Evolutionary conservation across 2,329 filamentous ascomycete genomes (phyloP).

Genomic region (Epichloe glyceriae): DNA sequence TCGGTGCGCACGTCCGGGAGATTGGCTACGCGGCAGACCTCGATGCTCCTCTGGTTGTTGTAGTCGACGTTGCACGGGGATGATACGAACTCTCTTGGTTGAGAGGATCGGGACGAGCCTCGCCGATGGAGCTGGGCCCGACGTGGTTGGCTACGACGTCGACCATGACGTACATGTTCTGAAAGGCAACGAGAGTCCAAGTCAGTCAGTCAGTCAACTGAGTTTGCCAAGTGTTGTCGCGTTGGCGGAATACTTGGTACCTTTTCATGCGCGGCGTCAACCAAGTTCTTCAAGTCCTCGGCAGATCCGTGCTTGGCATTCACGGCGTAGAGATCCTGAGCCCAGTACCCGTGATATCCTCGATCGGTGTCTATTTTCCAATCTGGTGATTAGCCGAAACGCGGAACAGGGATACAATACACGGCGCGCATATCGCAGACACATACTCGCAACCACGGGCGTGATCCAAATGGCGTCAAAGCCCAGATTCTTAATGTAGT

Average conservation of each 20-base stretch:
- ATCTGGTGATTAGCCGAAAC: background rate
- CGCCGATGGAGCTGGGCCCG: slow-evolving; percentile 36
- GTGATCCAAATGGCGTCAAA: slow-evolving; percentile 48
- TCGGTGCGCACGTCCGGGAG: slow-evolving; percentile 52
- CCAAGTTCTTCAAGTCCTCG: slow-evolving; percentile 44
- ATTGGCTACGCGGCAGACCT: slow-evolving; percentile 40
- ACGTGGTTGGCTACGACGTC: slow-evolving; percentile 49
- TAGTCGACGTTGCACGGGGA: slow-evolving; percentile 46
- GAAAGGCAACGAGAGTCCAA: rapidly evolving
- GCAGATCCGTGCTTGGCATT: slow-evolving; percentile 47
- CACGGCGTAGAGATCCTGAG: slow-evolving; percentile 34
- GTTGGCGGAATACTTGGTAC: slow-evolving; percentile 7
- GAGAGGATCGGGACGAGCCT: slow-evolving; percentile 28
- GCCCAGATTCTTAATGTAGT: slow-evolving; percentile 50
- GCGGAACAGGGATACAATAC: background rate
- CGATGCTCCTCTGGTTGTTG: slow-evolving; percentile 31
- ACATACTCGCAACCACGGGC: slow-evolving; percentile 35
- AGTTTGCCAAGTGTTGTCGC: no score
- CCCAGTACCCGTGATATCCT: slow-evolving; percentile 45
- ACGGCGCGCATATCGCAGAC: no score
- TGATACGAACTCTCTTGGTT: slow-evolving; percentile 48
- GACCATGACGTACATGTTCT: slow-evolving; percentile 42
- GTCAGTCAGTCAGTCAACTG: no score
- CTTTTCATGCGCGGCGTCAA: slow-evolving; percentile 44
- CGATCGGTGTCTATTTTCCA: slow-evolving; percentile 19